Conservation (phyloP, 1,284 basidiomycete genomes). For the Malassezia vespertilionis region DNA sequence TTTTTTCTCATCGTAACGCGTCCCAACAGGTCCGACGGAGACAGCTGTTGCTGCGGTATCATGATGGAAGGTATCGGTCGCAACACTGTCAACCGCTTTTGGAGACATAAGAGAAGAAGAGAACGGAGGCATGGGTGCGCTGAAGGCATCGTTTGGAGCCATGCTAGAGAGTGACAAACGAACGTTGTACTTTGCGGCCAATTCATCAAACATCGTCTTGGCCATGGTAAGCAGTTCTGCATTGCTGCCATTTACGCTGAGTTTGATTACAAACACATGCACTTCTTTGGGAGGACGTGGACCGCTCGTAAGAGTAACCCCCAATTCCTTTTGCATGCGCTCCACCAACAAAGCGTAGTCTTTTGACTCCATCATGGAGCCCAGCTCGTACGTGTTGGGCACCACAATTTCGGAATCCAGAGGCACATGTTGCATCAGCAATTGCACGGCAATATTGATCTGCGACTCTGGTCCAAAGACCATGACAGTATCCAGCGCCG, state of each 20-base stretch:
- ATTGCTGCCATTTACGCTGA: slow-evolving; percentile 75
- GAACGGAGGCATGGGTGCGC: slow-evolving; percentile 90
- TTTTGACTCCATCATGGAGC: slow-evolving; percentile 60
- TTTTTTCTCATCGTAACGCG: slow-evolving; percentile 64
- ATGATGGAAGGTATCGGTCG: slow-evolving; percentile 31
- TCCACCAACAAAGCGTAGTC: slow-evolving; percentile 77
- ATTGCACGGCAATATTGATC: slow-evolving; percentile 87
- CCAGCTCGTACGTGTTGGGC: slow-evolving; percentile 65
- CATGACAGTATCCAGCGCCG: slow-evolving; percentile 75
- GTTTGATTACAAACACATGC: slow-evolving; percentile 73
- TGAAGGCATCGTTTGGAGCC: slow-evolving; percentile 63
- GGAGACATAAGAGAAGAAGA: slow-evolving; percentile 68
- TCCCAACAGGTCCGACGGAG: slow-evolving; percentile 22
- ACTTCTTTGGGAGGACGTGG: slow-evolving; percentile 45
- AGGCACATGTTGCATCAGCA: slow-evolving; percentile 87
- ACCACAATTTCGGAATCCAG: slow-evolving; percentile 92
- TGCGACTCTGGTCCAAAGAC: slow-evolving; percentile 95
- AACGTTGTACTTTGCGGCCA: slow-evolving; percentile 59
- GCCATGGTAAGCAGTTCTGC: slow-evolving; percentile 70
- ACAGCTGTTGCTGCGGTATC: slow-evolving; percentile 20
- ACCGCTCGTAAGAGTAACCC: slow-evolving; percentile 66
- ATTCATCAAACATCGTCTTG: slow-evolving; percentile 79
- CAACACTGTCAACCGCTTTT: neutral
- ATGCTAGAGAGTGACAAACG: neutral
- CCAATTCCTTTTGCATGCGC: slow-evolving; percentile 81